These are phyloP conservation scores for Lactifluus volemus DNA, from an alignment of 768 basidiomycete species.

Conservation along the genomic window DNA sequence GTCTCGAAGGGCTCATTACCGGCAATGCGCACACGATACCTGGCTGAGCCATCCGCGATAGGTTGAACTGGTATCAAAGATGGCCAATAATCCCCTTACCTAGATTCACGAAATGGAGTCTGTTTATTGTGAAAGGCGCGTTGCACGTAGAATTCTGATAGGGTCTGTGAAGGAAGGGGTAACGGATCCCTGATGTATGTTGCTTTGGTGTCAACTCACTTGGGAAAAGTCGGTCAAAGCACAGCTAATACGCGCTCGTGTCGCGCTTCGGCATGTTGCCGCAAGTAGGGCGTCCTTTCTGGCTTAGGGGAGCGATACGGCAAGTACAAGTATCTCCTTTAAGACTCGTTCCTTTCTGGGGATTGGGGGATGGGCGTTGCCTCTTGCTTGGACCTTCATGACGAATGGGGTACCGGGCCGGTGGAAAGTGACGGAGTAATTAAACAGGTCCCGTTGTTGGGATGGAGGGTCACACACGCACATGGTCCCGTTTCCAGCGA, in stretches of 20 bases:
- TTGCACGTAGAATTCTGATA: neutral
- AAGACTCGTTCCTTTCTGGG: neutral
- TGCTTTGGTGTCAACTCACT: neutral
- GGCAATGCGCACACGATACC: neutral
- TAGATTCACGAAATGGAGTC: neutral
- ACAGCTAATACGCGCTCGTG: neutral
- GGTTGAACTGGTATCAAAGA: neutral
- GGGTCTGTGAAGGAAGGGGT: neutral
- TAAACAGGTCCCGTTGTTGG: neutral
- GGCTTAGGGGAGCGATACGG: neutral
- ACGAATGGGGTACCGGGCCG: slow-evolving; percentile 1
- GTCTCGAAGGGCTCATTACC: neutral
- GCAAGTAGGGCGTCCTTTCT: neutral
- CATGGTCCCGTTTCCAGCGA: neutral
- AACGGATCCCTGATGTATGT: neutral
- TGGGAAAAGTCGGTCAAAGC: neutral
- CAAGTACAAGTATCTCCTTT: neutral
- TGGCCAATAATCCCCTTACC: neutral
- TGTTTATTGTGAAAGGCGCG: neutral
- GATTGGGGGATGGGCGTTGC: neutral
- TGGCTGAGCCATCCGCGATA: neutral
- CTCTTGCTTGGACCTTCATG: neutral
- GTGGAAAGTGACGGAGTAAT: neutral
- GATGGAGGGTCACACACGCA: neutral
- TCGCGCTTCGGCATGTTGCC: neutral